Conservation (phyloP, 2,329 filamentous ascomycete genomes). For the Sarocladium kiliense region DNA sequence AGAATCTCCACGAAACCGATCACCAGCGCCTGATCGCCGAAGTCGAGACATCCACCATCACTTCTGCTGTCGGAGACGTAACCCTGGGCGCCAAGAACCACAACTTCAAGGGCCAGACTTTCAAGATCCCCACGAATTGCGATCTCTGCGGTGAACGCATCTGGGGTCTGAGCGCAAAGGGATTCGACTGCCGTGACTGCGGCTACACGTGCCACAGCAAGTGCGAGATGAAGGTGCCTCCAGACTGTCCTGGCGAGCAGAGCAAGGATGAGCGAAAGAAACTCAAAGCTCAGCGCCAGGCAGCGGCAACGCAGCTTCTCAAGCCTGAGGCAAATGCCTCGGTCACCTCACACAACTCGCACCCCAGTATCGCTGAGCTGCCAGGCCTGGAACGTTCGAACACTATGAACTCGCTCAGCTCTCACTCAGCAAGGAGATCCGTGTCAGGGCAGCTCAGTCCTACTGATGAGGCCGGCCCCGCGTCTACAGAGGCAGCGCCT, state of each 20-base stretch:
- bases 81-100: slow-evolving; percentile 91
- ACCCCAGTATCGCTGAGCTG: slow-evolving; percentile 49
- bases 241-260: slow-evolving; percentile 90
- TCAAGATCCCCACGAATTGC: slow-evolving; percentile 98
- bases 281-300: slow-evolving; percentile 80
- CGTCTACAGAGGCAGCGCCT: slow-evolving; percentile 17
- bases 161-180: slow-evolving; percentile 95
- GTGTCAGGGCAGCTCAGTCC: slow-evolving; percentile 30
- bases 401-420: slow-evolving; percentile 86
- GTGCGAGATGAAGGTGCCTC: slow-evolving; percentile 97
- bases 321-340: slow-evolving; percentile 36
- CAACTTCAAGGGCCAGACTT: slow-evolving; percentile 97
- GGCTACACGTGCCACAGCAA: slow-evolving; percentile 98
- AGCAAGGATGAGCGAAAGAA: slow-evolving; percentile 95
- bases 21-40: slow-evolving; percentile 81
- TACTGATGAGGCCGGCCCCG: slow-evolving; percentile 39
- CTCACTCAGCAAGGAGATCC: slow-evolving; percentile 73
- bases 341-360: slow-evolving; percentile 14
- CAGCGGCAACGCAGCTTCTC: slow-evolving; percentile 60
- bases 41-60: slow-evolving; percentile 89
- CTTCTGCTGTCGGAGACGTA: slow-evolving; percentile 84
- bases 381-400: slow-evolving; percentile 71
- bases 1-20: slow-evolving; percentile 79
- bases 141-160: slow-evolving; percentile 95
- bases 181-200: slow-evolving; percentile 92